Conservation (phyloP, 2,329 filamentous ascomycete genomes). For the Penicillium capsulatum region DNA sequence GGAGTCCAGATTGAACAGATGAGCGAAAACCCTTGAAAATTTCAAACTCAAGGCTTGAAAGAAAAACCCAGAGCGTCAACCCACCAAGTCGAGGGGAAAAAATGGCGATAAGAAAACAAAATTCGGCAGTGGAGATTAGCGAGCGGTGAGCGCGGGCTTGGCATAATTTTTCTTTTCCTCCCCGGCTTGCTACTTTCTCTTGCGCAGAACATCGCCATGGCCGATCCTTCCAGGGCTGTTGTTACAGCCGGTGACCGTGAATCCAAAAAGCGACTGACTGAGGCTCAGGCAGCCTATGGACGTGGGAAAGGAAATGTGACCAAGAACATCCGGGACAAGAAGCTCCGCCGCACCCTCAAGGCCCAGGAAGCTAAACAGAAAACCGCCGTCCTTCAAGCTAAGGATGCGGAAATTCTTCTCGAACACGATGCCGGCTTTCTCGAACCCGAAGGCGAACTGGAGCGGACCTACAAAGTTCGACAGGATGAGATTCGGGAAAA, state of each 20-base stretch:
- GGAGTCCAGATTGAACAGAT: conserved; percentile 43
- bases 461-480: conserved; percentile 85
- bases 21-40: not conserved
- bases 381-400: conserved; percentile 74
- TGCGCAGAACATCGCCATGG: conserved; percentile 23
- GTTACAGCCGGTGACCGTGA: conserved; percentile 35
- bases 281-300: conserved; percentile 73
- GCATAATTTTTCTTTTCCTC: conserved; percentile 33
- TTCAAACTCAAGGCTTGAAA: conserved; percentile 2
- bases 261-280: conserved; percentile 38
- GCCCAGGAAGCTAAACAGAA: conserved; percentile 77
- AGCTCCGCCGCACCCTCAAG: conserved; percentile 75
- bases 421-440: conserved; percentile 83
- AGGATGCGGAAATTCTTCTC: conserved; percentile 90
- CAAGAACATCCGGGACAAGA: conserved; percentile 78
- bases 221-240: conserved; percentile 29
- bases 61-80: conserved; percentile 6
- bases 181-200: conserved; percentile 8
- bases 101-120: conserved; percentile 31
- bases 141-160: conserved; percentile 34
- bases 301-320: conserved; percentile 72
- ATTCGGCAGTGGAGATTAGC: conserved; percentile 37
- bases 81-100: conserved; percentile 12
- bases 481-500: conserved; percentile 77
- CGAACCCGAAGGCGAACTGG: conserved; percentile 81